phyloP scores from a whole-genome alignment of 2,329 filamentous ascomycete species.

The Lachnellula occidentalis region DNA sequence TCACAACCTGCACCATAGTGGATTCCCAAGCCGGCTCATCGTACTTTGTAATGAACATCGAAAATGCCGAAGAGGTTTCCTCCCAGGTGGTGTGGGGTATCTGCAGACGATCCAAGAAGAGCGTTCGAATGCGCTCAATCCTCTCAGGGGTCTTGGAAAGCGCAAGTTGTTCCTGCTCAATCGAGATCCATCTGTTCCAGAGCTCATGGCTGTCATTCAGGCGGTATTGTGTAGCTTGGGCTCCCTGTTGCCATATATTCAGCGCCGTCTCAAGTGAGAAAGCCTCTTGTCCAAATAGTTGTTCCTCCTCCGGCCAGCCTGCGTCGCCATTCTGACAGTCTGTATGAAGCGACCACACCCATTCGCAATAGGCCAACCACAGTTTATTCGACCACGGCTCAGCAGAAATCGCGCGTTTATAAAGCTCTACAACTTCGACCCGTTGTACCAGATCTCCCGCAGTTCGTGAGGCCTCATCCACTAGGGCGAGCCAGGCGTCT shows the following conservation, averaged over 20 bases:
- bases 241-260: constrained; percentile 65
- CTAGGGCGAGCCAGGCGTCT: constrained; percentile 70
- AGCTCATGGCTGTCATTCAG: constrained; percentile 71
- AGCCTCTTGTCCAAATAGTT: constrained; percentile 61
- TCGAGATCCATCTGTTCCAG: constrained; percentile 73
- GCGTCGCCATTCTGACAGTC: constrained; percentile 53
- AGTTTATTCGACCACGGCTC: constrained; percentile 69
- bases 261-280: constrained; percentile 65
- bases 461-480: constrained; percentile 63
- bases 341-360: constrained; percentile 65
- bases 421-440: constrained; percentile 65
- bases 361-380: constrained; percentile 75
- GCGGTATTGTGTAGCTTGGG: constrained; percentile 66
- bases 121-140: constrained; percentile 59
- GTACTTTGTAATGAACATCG: constrained; percentile 67
- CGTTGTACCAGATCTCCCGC: constrained; percentile 60
- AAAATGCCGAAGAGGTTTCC: constrained; percentile 68
- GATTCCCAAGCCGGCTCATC: constrained; percentile 66
- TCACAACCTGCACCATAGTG: constrained; percentile 64
- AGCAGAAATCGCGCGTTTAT: constrained; percentile 61
- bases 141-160: constrained; percentile 49
- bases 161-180: constrained; percentile 63
- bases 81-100: constrained; percentile 73
- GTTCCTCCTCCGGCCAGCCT: constrained; percentile 62
- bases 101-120: constrained; percentile 65